A percentile compares a stretch with the other conserved stretches of the same genome.
Evolutionary conservation across 108 stramenopile species (phyloP).

Genomic region (Discostella stelligeroides): DNA sequence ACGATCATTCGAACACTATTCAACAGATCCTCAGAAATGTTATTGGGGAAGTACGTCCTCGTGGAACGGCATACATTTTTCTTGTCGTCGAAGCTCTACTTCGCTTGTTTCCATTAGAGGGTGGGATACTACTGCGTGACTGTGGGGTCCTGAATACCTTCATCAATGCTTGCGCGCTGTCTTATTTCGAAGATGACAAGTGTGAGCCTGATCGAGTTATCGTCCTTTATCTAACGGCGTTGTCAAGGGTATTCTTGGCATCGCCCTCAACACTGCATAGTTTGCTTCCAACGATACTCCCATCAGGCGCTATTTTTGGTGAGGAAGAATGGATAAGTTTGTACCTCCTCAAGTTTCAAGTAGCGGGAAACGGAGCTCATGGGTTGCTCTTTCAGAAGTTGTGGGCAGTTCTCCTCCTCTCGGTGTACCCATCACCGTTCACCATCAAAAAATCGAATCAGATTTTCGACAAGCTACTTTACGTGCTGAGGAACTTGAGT

Average conservation of each 20-base stretch:
- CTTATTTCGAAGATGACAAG: slow-evolving; percentile 18
- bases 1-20: slow-evolving; percentile 32
- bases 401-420: slow-evolving; percentile 42
- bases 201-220: slow-evolving; percentile 53
- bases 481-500: slow-evolving; percentile 23
- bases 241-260: slow-evolving; percentile 39
- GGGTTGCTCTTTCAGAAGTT: slow-evolving; percentile 41
- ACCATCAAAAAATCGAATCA: slow-evolving; percentile 20
- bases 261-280: slow-evolving; percentile 17
- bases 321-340: slow-evolving; percentile 33
- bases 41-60: slow-evolving; percentile 48
- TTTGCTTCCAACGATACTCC: slow-evolving; percentile 7
- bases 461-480: slow-evolving; percentile 21
- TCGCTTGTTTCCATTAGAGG: slow-evolving; percentile 23
- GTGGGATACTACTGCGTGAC: slow-evolving; percentile 22
- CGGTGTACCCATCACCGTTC: slow-evolving; percentile 42
- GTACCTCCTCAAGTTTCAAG: slow-evolving; percentile 26
- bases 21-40: slow-evolving; percentile 31
- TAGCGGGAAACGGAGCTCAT: slow-evolving; percentile 40
- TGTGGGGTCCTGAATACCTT: slow-evolving; percentile 32
- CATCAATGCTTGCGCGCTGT: slow-evolving; percentile 33
- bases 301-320: slow-evolving; percentile 22
- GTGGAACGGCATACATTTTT: slow-evolving; percentile 38
- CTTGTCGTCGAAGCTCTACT: slow-evolving; percentile 48
- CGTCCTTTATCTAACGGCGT: slow-evolving; percentile 41